These are phyloP conservation scores for Solanum hybrid DNA, from an alignment of 305 asterid genomes.

Conservation along the genomic window DNA sequence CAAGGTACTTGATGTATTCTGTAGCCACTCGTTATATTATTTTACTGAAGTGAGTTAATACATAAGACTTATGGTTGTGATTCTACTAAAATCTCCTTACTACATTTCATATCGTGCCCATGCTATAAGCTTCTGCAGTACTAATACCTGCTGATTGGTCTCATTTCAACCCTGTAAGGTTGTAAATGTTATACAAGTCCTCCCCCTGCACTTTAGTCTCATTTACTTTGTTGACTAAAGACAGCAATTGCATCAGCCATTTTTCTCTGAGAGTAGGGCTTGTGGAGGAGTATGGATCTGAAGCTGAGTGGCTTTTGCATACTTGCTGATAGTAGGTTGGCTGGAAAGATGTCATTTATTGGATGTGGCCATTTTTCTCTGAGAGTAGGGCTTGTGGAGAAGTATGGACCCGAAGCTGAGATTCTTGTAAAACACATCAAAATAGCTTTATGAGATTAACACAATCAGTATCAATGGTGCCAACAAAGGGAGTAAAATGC, in stretches of 20 bases:
- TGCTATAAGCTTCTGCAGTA: neutral
- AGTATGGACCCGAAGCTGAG: neutral
- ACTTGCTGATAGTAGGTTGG: neutral
- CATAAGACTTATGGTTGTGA: neutral
- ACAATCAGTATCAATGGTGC: neutral
- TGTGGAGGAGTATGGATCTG: too few species aligned
- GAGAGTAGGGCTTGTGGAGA: neutral
- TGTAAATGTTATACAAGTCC: neutral
- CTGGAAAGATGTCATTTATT: too few species aligned
- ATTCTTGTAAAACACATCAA: neutral
- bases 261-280: too few species aligned
- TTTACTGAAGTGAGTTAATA: neutral
- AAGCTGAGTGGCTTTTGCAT: neutral
- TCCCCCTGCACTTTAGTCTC: neutral
- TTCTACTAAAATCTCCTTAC: neutral
- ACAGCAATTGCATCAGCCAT: neutral
- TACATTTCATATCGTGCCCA: neutral
- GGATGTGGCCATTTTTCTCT: too few species aligned
- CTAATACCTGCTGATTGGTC: neutral
- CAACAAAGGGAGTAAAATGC: neutral
- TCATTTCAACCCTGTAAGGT: neutral
- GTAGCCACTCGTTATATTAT: neutral
- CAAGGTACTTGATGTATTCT: neutral
- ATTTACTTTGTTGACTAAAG: neutral
- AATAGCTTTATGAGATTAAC: neutral